Percentiles rank a stretch among this genome's conserved stretches.
Evolutionary conservation across 1,284 basidiomycete species (phyloP).

Genomic region (Pseudozyma thailandica): DNA sequence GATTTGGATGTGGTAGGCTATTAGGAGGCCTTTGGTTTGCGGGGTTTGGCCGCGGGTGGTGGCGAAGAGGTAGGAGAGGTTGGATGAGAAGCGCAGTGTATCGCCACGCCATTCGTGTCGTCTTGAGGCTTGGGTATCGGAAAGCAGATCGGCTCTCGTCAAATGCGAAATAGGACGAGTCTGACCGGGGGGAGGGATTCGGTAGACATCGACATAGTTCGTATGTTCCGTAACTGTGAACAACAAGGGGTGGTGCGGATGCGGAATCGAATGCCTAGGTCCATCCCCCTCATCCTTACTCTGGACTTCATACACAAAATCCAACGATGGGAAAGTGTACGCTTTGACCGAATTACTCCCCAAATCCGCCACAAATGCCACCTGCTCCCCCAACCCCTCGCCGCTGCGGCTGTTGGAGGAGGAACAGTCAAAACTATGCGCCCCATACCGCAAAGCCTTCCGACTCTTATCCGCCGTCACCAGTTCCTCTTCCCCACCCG

Average conservation of each 20-base stretch:
- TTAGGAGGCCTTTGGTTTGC: constrained; percentile 32
- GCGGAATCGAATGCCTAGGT: constrained; percentile 59
- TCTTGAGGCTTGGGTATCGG: constrained; percentile 1
- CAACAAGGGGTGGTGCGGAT: constrained; percentile 33
- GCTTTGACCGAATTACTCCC: constrained; percentile 59
- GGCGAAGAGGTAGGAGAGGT: constrained; percentile 46
- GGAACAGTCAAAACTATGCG: constrained; percentile 53
- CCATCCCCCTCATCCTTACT: constrained; percentile 49
- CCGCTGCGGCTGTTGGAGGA: background rate
- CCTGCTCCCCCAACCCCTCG: constrained; percentile 6
- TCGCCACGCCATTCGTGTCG: constrained; percentile 53
- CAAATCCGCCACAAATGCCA: constrained; percentile 60
- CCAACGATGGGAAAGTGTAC: constrained; percentile 35
- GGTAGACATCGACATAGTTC: constrained; percentile 50
- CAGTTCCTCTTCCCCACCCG: constrained; percentile 28
- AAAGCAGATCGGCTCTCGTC: constrained; percentile 25
- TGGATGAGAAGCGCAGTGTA: constrained; percentile 59
- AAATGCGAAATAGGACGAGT: background rate
- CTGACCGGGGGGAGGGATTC: constrained; percentile 2
- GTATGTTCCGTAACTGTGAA: constrained; percentile 63
- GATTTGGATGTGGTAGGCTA: constrained; percentile 34
- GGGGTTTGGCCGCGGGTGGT: constrained; percentile 55
- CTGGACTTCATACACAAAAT: constrained; percentile 26
- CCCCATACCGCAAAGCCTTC: constrained; percentile 52
- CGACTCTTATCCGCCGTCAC: constrained; percentile 51